A percentile compares a stretch with the other conserved stretches of the same genome.
Evolutionary conservation across 805 yeast genomes (phyloP).

Genomic region (Starmera dryadoides): DNA sequence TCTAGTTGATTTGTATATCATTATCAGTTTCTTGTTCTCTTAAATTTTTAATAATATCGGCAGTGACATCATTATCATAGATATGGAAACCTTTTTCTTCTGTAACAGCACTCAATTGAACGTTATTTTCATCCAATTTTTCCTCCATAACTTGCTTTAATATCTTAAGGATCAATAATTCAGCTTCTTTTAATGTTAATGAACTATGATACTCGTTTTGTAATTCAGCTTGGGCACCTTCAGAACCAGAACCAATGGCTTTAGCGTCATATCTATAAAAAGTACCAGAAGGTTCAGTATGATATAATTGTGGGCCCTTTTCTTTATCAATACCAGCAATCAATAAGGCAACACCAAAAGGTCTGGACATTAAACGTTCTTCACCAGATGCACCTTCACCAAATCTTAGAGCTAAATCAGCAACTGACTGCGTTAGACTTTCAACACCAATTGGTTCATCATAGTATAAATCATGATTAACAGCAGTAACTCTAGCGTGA

Average conservation of each 20-base stretch:
- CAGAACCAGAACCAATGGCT: slow-evolving; percentile 98
- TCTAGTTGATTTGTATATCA: slow-evolving; percentile 1
- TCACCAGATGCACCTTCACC: slow-evolving; percentile 98
- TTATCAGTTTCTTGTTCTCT: slow-evolving; percentile 57
- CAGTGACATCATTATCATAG: slow-evolving; percentile 77
- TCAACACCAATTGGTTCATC: slow-evolving; percentile 92
- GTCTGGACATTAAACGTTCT: slow-evolving; percentile 88
- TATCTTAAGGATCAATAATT: slow-evolving; percentile 77
- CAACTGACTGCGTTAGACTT: slow-evolving; percentile 90
- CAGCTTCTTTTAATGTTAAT: slow-evolving; percentile 88
- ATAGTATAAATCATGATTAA: slow-evolving; percentile 83
- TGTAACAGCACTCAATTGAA: slow-evolving; percentile 92
- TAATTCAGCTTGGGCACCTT: slow-evolving; percentile 97
- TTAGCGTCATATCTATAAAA: slow-evolving; percentile 96
- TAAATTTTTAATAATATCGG: slow-evolving; percentile 68
- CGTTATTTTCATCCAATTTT: slow-evolving; percentile 88
- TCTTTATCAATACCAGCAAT: slow-evolving; percentile 92
- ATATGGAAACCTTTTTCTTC: slow-evolving; percentile 78
- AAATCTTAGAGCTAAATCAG: slow-evolving; percentile 92
- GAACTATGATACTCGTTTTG: slow-evolving; percentile 95
- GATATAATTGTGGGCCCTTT: slow-evolving; percentile 92
- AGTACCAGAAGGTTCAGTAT: slow-evolving; percentile 99
- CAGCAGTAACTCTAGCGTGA: slow-evolving; percentile 87
- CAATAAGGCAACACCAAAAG: slow-evolving; percentile 95
- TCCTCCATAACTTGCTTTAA: slow-evolving; percentile 99